Conservation (phyloP, 2,329 filamentous ascomycete species). For the Cadophora sp. region DNA sequence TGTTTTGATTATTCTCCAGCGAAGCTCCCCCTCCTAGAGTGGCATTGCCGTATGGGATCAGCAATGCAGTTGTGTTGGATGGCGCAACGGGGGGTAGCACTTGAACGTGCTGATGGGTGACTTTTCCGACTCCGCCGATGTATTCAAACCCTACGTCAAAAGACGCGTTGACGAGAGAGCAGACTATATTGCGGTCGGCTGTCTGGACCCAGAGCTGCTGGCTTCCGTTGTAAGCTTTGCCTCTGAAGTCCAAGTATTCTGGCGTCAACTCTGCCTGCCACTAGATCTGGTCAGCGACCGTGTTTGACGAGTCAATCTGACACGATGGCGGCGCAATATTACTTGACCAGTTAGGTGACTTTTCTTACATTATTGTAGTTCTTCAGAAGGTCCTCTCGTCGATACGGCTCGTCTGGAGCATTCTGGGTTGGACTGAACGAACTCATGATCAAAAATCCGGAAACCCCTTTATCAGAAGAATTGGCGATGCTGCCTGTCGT, state of each 20-base stretch:
- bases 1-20: background rate
- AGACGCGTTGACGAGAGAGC: conserved; percentile 27
- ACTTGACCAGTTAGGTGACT: too few species aligned
- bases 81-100: background rate
- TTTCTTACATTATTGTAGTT: background rate
- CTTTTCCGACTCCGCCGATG: conserved; percentile 5
- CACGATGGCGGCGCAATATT: too few species aligned
- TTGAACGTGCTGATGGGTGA: background rate
- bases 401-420: background rate
- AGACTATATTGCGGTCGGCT: conserved; percentile 21
- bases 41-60: background rate
- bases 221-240: background rate
- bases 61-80: background rate
- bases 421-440: background rate
- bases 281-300: background rate
- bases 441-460: background rate
- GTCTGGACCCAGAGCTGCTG: conserved; percentile 29
- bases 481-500: background rate
- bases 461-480: background rate
- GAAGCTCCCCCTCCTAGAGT: background rate
- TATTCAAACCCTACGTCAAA: conserved; percentile 30
- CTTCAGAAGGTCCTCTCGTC: background rate
- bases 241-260: background rate
- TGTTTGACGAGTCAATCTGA: too few species aligned
- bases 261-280: background rate